phyloP scores from a whole-genome alignment of 495 filamentous ascomycete species.

The Lasiosphaeris hirsuta region DNA sequence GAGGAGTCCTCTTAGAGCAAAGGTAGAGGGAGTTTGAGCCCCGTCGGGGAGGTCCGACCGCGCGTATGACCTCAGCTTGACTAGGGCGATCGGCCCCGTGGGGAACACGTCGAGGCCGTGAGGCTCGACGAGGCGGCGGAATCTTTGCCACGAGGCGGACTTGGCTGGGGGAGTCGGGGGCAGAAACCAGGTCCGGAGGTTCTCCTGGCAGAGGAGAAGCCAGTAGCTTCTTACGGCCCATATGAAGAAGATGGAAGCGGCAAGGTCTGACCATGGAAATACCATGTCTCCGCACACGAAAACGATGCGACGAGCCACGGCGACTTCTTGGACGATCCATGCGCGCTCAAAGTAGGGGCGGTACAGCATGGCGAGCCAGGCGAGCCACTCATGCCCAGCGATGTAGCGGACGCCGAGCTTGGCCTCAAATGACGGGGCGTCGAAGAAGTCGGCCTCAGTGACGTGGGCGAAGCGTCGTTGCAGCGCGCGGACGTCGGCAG shows the following conservation, averaged over 20 bases:
- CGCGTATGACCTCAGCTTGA: not conserved
- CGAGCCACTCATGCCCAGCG: not conserved
- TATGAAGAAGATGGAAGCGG: not conserved
- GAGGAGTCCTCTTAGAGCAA: not conserved
- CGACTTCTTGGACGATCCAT: constrained; percentile 10
- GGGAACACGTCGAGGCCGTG: not conserved
- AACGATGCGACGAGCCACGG: not conserved
- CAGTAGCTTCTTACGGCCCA: not conserved
- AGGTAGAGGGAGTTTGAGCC: not conserved
- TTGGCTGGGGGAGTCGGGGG: not conserved
- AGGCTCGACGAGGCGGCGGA: not conserved
- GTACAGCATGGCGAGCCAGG: not conserved
- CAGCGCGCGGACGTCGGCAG: not conserved
- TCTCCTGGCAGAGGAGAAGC: not conserved
- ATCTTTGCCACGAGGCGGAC: not conserved
- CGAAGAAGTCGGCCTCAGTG: constrained; percentile 6
- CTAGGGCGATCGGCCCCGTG: not conserved
- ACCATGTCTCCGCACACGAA: not conserved
- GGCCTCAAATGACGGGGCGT: not conserved
- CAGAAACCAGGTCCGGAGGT: not conserved
- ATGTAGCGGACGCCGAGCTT: not conserved
- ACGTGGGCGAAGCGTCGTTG: not conserved
- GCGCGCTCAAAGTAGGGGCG: constrained; percentile 3
- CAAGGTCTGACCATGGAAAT: not conserved
- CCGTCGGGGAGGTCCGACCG: not conserved